Evolutionary conservation across 257 asterid species (phyloP).

Genomic region (Nicotiana attenuata): DNA sequence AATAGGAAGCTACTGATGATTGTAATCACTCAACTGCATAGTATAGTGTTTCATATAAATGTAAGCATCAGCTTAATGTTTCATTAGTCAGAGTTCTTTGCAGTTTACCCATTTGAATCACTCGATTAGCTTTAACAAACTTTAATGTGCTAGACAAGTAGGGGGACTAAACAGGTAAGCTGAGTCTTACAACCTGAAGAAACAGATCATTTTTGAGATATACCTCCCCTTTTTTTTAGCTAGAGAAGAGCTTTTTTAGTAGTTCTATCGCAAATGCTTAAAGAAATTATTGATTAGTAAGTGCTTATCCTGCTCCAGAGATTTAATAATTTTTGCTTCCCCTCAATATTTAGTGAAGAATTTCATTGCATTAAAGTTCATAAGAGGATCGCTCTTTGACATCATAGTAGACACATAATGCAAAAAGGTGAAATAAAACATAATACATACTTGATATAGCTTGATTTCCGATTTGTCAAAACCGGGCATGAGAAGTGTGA

Average conservation of each 20-base stretch:
- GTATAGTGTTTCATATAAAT: background rate
- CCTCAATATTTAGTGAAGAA: background rate
- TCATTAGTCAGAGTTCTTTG: background rate
- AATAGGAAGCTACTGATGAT: background rate
- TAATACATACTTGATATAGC: slow-evolving; percentile 70
- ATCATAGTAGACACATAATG: background rate
- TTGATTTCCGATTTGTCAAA: slow-evolving; percentile 97
- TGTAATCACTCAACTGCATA: background rate
- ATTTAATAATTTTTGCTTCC: background rate
- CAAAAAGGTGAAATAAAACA: background rate
- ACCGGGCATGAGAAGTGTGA: slow-evolving; percentile 93
- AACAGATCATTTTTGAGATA: background rate
- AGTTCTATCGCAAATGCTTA: background rate
- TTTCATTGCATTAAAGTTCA: background rate
- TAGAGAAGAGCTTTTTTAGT: background rate
- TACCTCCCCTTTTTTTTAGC: background rate
- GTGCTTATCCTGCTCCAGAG: background rate
- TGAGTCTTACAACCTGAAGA: background rate
- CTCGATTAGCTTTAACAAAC: too few species aligned
- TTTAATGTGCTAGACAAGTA: too few species aligned
- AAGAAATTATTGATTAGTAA: background rate
- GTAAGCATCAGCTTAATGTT: background rate
- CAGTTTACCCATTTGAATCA: background rate
- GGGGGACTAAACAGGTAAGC: too few species aligned
- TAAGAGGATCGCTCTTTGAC: background rate